phyloP scores from a whole-genome alignment of 108 stramenopile genomes.

The Epithemia pelagica region DNA sequence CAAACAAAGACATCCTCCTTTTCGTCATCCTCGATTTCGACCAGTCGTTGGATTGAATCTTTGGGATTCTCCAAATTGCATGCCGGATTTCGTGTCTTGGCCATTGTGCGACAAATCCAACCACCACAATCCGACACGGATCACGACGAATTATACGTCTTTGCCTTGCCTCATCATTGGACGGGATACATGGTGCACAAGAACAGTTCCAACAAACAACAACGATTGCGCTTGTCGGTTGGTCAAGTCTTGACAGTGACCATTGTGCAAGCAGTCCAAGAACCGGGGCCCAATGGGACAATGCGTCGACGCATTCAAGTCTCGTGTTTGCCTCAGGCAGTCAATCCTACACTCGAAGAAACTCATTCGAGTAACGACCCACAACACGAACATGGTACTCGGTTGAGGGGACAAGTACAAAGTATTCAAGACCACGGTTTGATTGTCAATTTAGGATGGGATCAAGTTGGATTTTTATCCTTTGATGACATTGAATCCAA shows the following conservation, averaged over 20 bases:
- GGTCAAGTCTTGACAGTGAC: constrained; percentile 57
- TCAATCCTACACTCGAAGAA: constrained; percentile 31
- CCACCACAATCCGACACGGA: no score
- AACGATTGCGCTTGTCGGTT: constrained; percentile 24
- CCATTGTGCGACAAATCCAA: constrained; percentile 56
- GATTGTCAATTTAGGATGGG: constrained; percentile 58
- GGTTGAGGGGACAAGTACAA: constrained; percentile 51
- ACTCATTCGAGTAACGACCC: neutral
- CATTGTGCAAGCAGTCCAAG: constrained; percentile 47
- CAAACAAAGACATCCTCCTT: constrained; percentile 4
- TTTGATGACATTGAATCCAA: constrained; percentile 58
- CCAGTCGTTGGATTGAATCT: constrained; percentile 57
- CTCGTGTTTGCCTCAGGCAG: constrained; percentile 36
- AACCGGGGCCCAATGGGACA: constrained; percentile 18
- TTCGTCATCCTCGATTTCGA: constrained; percentile 6
- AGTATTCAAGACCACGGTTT: constrained; percentile 80
- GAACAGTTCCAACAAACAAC: neutral
- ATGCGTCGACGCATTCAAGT: constrained; percentile 66
- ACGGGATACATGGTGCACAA: constrained; percentile 53
- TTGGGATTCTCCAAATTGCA: constrained; percentile 55
- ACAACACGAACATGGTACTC: neutral
- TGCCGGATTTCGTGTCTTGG: constrained; percentile 62
- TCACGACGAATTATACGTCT: constrained; percentile 56
- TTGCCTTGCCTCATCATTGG: constrained; percentile 63
- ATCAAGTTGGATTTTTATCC: constrained; percentile 46